Conservation (phyloP, 768 basidiomycete species). For the Mycena belliarum region DNA sequence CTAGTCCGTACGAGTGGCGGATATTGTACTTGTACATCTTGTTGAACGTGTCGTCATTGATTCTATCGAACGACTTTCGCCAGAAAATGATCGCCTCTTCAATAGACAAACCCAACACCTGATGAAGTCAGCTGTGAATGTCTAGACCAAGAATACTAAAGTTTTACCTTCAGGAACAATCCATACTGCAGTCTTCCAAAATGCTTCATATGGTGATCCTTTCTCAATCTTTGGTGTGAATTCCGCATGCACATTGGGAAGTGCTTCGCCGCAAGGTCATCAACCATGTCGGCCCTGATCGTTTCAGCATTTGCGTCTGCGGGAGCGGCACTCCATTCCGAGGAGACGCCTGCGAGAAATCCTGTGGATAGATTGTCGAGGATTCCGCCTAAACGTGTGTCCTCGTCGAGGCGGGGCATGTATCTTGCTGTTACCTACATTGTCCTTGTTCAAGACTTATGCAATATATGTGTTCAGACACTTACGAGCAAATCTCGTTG, state of each 20-base stretch:
- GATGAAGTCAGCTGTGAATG: not conserved
- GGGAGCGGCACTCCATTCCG: constrained; percentile 69
- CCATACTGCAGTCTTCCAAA: constrained; percentile 90
- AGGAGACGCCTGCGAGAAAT: constrained; percentile 87
- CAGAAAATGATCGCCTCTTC: constrained; percentile 95
- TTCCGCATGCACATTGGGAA: constrained; percentile 97
- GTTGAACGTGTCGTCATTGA: constrained; percentile 94
- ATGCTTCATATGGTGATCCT: constrained; percentile 89
- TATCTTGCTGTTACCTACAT: constrained; percentile 78
- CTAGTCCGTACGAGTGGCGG: constrained; percentile 90
- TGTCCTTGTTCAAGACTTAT: not conserved
- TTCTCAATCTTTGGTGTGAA: constrained; percentile 74
- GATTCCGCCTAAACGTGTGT: constrained; percentile 86
- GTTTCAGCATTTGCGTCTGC: constrained; percentile 56
- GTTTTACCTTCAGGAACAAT: constrained; percentile 88
- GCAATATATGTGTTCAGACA: not conserved
- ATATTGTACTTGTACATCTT: constrained; percentile 98
- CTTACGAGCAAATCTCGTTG: constrained; percentile 76
- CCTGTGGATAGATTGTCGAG: constrained; percentile 91
- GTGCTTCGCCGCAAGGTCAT: constrained; percentile 81
- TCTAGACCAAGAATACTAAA: not conserved
- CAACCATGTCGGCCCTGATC: constrained; percentile 93
- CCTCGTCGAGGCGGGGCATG: constrained; percentile 91
- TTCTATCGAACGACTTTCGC: constrained; percentile 79
- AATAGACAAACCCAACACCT: constrained; percentile 91